Conservation (phyloP, 441 rosid species). For the Populus tomentosa region DNA sequence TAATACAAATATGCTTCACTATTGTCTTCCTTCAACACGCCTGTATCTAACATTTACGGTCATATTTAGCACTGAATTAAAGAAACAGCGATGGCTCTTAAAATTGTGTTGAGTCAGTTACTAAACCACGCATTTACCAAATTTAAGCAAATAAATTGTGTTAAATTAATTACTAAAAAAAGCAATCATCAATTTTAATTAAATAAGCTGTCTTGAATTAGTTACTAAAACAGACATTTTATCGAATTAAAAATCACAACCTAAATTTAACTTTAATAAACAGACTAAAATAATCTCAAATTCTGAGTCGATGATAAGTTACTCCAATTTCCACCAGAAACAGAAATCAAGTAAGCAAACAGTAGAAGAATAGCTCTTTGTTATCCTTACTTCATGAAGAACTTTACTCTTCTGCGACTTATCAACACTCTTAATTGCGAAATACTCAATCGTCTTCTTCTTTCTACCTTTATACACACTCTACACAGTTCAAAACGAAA, state of each 20-base stretch:
- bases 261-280: neutral
- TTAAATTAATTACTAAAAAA: no score
- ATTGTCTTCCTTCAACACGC: neutral
- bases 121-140: neutral
- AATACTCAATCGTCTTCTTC: constrained; percentile 97
- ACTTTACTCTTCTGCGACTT: constrained; percentile 88
- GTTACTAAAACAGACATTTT: neutral
- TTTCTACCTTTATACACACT: constrained; percentile 92
- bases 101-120: neutral
- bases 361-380: neutral
- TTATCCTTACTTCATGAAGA: constrained; percentile 78
- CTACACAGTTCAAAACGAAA: constrained; percentile 27
- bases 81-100: neutral
- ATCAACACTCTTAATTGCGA: constrained; percentile 89
- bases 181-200: neutral
- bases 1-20: neutral
- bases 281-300: neutral
- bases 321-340: neutral
- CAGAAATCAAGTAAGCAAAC: neutral
- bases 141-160: neutral
- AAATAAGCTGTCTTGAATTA: neutral
- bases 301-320: neutral
- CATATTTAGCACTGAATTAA: neutral
- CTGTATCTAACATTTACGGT: neutral
- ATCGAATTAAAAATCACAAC: neutral